These are phyloP conservation scores for Vitis hybrid DNA, from an alignment of 177 flowering plant species.

Conservation along the genomic window DNA sequence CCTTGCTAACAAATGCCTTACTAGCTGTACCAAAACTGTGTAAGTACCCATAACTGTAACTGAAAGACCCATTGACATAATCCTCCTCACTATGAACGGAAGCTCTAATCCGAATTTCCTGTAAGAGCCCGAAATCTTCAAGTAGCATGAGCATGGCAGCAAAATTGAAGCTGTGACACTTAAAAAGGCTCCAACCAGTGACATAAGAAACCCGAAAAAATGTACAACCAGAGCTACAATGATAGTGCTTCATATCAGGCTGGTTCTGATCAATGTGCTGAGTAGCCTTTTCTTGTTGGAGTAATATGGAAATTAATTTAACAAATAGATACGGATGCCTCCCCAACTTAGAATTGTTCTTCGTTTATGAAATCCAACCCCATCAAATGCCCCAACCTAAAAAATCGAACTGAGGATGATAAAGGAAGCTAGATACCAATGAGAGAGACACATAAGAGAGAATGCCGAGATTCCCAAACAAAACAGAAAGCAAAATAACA, in stretches of 20 bases:
- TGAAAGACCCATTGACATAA: slow-evolving; percentile 33
- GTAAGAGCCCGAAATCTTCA: slow-evolving; percentile 50
- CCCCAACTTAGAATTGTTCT: slow-evolving; percentile 36
- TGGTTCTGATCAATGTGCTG: slow-evolving; percentile 28
- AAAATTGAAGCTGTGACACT: slow-evolving; percentile 50
- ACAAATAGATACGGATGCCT: slow-evolving; percentile 59
- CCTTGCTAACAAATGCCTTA: not conserved
- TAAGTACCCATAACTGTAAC: slow-evolving; percentile 41
- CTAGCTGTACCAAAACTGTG: slow-evolving; percentile 32
- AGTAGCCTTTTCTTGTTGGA: slow-evolving; percentile 17
- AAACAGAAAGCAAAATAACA: slow-evolving; percentile 37
- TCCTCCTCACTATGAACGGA: slow-evolving; percentile 9
- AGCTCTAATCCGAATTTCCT: slow-evolving; percentile 29
- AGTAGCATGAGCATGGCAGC: slow-evolving; percentile 62
- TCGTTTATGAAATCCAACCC: slow-evolving; percentile 42
- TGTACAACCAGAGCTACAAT: slow-evolving; percentile 52
- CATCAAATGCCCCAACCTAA: slow-evolving; percentile 46
- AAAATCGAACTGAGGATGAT: slow-evolving; percentile 42
- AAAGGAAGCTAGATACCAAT: slow-evolving; percentile 57
- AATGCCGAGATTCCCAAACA: slow-evolving; percentile 45
- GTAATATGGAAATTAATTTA: slow-evolving; percentile 18
- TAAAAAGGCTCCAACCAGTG: slow-evolving; percentile 61
- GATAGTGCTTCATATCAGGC: slow-evolving; percentile 39
- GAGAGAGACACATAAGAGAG: slow-evolving; percentile 58
- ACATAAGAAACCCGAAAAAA: slow-evolving; percentile 58